These are phyloP conservation scores for Diaporthe helianthi DNA, from an alignment of 2,329 filamentous ascomycete species.

Conservation along the genomic window DNA sequence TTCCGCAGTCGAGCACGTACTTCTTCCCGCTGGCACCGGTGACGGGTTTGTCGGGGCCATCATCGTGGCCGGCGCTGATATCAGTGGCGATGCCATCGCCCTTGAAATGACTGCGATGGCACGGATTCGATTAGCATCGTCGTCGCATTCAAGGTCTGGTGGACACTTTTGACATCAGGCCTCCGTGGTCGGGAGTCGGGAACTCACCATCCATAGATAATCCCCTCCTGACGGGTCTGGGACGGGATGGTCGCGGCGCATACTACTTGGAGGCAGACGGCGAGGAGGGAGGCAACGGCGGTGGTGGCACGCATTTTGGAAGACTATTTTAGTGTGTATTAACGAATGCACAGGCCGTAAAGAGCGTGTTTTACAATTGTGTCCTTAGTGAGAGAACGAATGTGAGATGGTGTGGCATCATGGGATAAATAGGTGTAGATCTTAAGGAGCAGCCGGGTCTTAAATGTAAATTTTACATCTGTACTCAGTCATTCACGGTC, in stretches of 20 bases:
- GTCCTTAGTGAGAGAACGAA: background rate
- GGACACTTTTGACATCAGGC: too few relatives aligned
- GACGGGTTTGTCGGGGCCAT: background rate
- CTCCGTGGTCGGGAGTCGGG: too few relatives aligned
- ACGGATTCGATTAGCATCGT: background rate
- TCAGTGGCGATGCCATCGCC: background rate
- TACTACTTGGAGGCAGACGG: background rate
- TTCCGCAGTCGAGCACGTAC: constrained; percentile 6
- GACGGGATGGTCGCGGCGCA: background rate
- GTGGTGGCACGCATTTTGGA: background rate
- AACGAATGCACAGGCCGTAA: background rate
- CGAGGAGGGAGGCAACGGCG: background rate
- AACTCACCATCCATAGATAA: constrained; percentile 5
- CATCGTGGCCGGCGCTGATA: constrained; percentile 6
- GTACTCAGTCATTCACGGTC: background rate
- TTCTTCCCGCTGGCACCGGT: background rate
- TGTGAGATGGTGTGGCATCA: too few relatives aligned
- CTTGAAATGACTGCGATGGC: background rate
- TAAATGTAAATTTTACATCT: background rate
- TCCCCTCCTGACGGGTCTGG: background rate
- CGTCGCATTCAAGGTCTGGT: too few relatives aligned
- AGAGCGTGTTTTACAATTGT: background rate
- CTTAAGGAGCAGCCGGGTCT: background rate
- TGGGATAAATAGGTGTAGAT: rapidly evolving
- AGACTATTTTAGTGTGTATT: background rate